Evolutionary conservation across 768 basidiomycete genomes (phyloP), one percentile per base, ranked within the genome.

Genomic region (Paxillus rubicundulus): DNA sequence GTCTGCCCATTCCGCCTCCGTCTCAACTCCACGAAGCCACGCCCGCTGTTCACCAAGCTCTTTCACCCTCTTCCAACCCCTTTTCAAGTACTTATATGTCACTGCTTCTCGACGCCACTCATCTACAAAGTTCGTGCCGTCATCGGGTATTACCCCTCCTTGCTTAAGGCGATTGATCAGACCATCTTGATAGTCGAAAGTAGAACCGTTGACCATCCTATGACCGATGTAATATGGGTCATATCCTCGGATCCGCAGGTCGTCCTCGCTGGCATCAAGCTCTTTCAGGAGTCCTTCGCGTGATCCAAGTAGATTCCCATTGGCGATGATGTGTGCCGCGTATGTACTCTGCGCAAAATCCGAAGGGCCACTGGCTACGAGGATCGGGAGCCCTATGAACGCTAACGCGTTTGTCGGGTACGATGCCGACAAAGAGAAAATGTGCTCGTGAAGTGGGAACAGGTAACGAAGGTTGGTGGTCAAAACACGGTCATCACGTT

Each of bases 201-300:
- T 55, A 3, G 65, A 63, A 8, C 59, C 57, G 10, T 59, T 64
- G 24, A 76, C 56, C 60, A 81, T 70, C 39, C 64, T 61, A 60
- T 85, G 82, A 0, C 82, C 83, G 48, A 73, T 57, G 20, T 63
- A 52, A 56, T 78, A 79, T 1, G 80, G 81, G 53, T 85, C 78
- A 32, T 69, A 68, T 9, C 81, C 81, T 18, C 60, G 59, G 7
- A 62, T 60, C n/a, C 74, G 69, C 28, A 78, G 54, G 6, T 53
- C 55, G 20, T 72, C 71, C 61, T 83, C 82, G 20, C 68, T 65
- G 13, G 30, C 56, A 9, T 72, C 72, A 39, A 83, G 69, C 34
- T 76, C 73, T 17, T 50, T 45, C 24, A 81, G 62, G 51, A 81
- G 59, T 10, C 68, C 68, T 10, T 67, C 66, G 16, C 77, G 73